A percentile compares a stretch with the other conserved stretches of the same genome.
Evolutionary conservation across 1,139 yeast species (phyloP).

Genomic region (Chernovozyma aurita): DNA sequence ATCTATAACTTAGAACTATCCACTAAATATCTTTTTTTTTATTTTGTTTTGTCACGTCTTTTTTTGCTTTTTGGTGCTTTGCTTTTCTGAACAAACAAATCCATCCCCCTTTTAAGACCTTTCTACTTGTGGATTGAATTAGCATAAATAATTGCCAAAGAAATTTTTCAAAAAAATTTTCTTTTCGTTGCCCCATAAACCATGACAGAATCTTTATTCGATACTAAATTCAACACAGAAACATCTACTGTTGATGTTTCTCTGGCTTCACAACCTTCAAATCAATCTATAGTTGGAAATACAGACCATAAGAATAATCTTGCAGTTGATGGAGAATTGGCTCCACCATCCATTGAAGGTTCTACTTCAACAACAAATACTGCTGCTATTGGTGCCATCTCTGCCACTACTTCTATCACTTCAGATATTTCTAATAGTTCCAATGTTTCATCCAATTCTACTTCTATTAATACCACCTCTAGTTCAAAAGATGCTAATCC

Average conservation of each 20-base stretch:
- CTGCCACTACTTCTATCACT: constrained; percentile 1
- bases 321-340: neutral
- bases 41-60: too few relatives aligned
- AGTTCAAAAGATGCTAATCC: neutral
- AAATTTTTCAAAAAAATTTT: too few relatives aligned
- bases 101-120: too few relatives aligned
- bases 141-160: too few relatives aligned
- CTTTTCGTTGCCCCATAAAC: too few relatives aligned
- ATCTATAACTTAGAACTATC: too few relatives aligned
- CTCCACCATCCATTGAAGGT: neutral
- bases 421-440: neutral
- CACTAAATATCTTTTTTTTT: too few relatives aligned
- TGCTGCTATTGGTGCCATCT: constrained; percentile 3
- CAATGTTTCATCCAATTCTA: constrained; percentile 8
- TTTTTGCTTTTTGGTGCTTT: too few relatives aligned
- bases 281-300: neutral
- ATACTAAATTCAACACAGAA: constrained; percentile 31
- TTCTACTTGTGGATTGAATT: too few relatives aligned
- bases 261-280: neutral
- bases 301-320: neutral
- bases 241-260: neutral
- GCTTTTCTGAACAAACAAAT: too few relatives aligned
- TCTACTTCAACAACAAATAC: constrained; percentile 7
- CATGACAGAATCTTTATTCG: constrained; percentile 43
- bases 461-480: neutral